Base-by-base conservation (phyloP, 257 asterid genomes). In the Salvia splendens region DNA sequence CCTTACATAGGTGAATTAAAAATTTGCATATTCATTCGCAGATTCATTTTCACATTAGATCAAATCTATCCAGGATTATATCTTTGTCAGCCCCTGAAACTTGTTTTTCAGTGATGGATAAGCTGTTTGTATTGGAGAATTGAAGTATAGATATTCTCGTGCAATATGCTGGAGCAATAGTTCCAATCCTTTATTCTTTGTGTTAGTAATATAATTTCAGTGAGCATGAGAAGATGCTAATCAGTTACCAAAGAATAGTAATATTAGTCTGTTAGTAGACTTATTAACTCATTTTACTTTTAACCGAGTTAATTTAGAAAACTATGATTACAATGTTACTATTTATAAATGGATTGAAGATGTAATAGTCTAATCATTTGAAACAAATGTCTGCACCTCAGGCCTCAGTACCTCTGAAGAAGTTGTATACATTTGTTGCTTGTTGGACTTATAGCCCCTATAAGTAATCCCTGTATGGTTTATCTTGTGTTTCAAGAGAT, bases 401-500 rank as follows among this genome's bases (percentile, higher is more conserved):
- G 3, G 6, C 61, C 42, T 35, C 30, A 24, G 3, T 33, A 33
- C 38, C 33, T 17, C 8, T 8, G 9, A 15, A 17, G 33, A 6
- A 50, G 55, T 6, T 9, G 7, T 16, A 15, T 5, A 7, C 56
- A 50, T n/a, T 51, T 59, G 49, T 64, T 53, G 42, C 67, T 50
- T 65, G 46, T 11, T 46, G 40, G 67, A 58, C 35, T 54, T 71
- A 60, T 67, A 35, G 50, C 77, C 54, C 7, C 52, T 51, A 38
- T 6, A 58, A 68, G 40, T 69, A 48, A 35, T 52, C 43, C 8
- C 5, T 36, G 36, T 9, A 38, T 12, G 3, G 15, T 9, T 12
- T 52, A 49, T 38, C 14, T 52, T 51, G 68, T 68, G 59, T 60
- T 72, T 60, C 51, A 75, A 36, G 60, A 46, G 54, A 46, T 47